Percentiles rank a stretch among this genome's conserved stretches.
Evolutionary conservation across 192 early-diverging fungal species (phyloP).

Genomic region (Linnemannia elongata): DNA sequence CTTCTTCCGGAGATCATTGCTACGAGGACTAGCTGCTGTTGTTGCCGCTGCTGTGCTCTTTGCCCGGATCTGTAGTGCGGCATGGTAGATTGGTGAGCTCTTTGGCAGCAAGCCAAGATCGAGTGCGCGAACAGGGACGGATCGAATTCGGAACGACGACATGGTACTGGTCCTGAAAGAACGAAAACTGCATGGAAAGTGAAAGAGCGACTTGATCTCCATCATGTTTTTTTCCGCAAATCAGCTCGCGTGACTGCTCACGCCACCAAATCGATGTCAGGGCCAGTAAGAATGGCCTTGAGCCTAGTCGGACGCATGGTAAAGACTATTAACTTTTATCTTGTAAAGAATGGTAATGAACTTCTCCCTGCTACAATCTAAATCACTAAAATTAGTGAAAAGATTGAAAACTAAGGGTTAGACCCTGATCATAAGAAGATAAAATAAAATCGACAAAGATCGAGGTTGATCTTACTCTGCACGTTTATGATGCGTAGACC

Average conservation of each 20-base stretch:
- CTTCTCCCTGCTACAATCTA: not conserved
- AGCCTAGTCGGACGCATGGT: not conserved
- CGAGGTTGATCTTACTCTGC: not conserved
- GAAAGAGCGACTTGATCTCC: not conserved
- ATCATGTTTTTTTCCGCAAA: not conserved
- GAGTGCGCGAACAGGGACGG: constrained; percentile 9
- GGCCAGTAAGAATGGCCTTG: no score
- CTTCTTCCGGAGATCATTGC: constrained; percentile 27
- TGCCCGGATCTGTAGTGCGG: constrained; percentile 22
- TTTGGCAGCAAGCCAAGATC: constrained; percentile 44
- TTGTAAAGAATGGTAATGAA: not conserved
- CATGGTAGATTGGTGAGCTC: constrained; percentile 41
- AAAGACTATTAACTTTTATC: not conserved
- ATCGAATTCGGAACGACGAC: constrained; percentile 19
- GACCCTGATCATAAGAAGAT: no score
- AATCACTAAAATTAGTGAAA: not conserved
- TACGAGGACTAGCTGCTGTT: not conserved
- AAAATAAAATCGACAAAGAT: no score
- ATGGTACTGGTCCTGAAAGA: constrained; percentile 2
- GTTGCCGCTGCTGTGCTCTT: constrained; percentile 22
- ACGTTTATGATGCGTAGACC: not conserved
- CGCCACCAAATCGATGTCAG: not conserved
- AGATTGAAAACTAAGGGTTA: no score
- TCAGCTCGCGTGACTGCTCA: not conserved
- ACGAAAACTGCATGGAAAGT: not conserved